Conservation (phyloP, 2,329 filamentous ascomycete species). For the Cylindrodendrum hubeiense region DNA sequence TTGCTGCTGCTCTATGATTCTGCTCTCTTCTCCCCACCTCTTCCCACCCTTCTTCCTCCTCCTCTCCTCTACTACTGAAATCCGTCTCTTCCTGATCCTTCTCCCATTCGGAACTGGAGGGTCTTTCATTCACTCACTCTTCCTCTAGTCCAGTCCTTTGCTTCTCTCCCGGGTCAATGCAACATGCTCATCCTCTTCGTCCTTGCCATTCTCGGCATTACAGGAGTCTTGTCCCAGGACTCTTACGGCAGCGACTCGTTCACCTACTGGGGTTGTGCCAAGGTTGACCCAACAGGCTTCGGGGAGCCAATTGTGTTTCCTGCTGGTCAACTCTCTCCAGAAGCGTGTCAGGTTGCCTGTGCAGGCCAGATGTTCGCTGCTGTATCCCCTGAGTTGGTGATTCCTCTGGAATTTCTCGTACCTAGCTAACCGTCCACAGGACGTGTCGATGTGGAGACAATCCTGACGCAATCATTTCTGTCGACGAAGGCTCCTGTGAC, state of each 20-base stretch:
- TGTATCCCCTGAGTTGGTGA: slow-evolving; percentile 48
- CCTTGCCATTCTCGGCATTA: slow-evolving; percentile 37
- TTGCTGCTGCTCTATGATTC: not conserved
- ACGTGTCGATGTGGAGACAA: slow-evolving; percentile 53
- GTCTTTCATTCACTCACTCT: not conserved
- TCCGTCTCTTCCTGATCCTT: not conserved
- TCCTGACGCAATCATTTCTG: slow-evolving; percentile 40
- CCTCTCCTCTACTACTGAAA: not conserved
- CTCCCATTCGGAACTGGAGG: not conserved
- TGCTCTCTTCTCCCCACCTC: too few species aligned
- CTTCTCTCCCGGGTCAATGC: not conserved
- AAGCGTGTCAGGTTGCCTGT: slow-evolving; percentile 34
- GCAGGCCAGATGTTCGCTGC: slow-evolving; percentile 37
- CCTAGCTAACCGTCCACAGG: slow-evolving; percentile 38
- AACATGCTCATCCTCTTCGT: slow-evolving; percentile 41
- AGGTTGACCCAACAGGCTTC: slow-evolving; percentile 34
- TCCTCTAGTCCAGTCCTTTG: not conserved
- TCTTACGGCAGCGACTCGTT: slow-evolving; percentile 33
- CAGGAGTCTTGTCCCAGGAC: slow-evolving; percentile 26
- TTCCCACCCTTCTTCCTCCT: too few species aligned
- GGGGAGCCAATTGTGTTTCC: slow-evolving; percentile 25
- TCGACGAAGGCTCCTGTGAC: slow-evolving; percentile 49
- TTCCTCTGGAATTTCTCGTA: not conserved
- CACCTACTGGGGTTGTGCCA: slow-evolving; percentile 42
- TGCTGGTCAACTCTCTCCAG: slow-evolving; percentile 33